Conservation (phyloP, 768 basidiomycete genomes). For the Suillus tomentosus region DNA sequence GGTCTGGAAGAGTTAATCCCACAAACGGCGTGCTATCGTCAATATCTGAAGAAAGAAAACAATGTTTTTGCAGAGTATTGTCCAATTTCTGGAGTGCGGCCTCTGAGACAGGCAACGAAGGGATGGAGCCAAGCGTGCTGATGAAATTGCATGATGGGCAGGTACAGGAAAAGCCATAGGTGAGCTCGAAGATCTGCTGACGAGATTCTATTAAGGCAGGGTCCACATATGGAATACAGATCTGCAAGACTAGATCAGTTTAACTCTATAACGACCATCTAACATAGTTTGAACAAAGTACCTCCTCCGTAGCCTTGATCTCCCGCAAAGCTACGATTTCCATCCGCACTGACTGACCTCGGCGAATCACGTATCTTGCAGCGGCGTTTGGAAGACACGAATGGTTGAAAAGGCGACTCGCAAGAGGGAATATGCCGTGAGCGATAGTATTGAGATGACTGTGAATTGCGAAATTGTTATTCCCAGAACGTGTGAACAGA, state of each 20-base stretch:
- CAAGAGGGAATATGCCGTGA: constrained; percentile 74
- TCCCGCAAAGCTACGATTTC: constrained; percentile 64
- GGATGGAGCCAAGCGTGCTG: constrained; percentile 38
- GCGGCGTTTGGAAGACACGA: constrained; percentile 77
- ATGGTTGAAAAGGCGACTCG: constrained; percentile 84
- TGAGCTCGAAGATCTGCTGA: constrained; percentile 55
- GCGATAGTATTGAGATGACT: constrained; percentile 70
- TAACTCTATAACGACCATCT: neutral
- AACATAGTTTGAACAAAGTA: constrained; percentile 26
- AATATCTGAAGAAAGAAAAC: constrained; percentile 33
- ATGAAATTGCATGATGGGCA: constrained; percentile 61
- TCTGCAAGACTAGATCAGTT: constrained; percentile 40
- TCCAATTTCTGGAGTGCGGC: constrained; percentile 17
- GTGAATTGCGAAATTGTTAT: constrained; percentile 82
- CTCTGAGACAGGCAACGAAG: constrained; percentile 36
- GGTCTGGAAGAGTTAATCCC: constrained; percentile 23
- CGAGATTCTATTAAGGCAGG: constrained; percentile 69
- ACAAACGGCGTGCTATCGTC: constrained; percentile 18
- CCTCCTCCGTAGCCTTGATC: constrained; percentile 66
- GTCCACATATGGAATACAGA: constrained; percentile 76
- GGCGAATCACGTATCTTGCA: constrained; percentile 54
- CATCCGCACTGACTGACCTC: constrained; percentile 48
- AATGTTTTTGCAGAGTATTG: constrained; percentile 41
- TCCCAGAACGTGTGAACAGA: constrained; percentile 65
- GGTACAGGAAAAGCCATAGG: constrained; percentile 68